Evolutionary conservation across 2,329 filamentous ascomycete genomes (phyloP), one percentile per base, ranked within the genome.

Genomic region (Penicillium sp.): DNA sequence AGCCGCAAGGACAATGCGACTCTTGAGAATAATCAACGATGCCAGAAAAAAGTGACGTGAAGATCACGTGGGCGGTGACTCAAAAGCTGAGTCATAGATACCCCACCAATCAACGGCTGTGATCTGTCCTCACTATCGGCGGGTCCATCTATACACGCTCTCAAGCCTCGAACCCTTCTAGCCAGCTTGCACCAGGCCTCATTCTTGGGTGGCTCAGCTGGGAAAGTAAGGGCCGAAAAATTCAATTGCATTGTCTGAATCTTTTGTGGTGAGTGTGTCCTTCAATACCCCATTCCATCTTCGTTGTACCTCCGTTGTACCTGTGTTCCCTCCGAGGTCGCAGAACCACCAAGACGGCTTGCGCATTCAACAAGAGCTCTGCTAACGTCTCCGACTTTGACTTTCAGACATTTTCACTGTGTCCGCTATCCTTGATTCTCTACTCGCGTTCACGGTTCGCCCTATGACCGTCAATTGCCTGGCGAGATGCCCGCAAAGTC

Each of bases 401-500:
- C 40, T 35, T 36, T 27, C 18, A 58, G 57, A 50, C 46, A 40
- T 18, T 39, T 43, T n/a, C 46, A 33, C 33, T 44, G 28, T 47
- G 42, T 25, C 36, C 27, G 38, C 55, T 45, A 18, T 46, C 46
- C 18, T 41, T 18, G 10, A 44, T 43, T 36, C 5, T 50, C 50
- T 46, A 27, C 33, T 36, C 9, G 22, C 14, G 13, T 41, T 42
- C 42, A 38, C 46, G 49, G 48, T 46, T 51, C 48, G 49, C 53
- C 51, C 52, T 62, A 70, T 69, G 66, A 57, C 65, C 59, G 55
- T 58, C 64, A 55, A 60, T 60, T 59, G 47, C 56, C 60, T 55
- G 51, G 58, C 58, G 63, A 60, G 38, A 97, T 97, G 94, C 80
- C 92, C 61, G 77, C 87, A 68, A 96, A 95, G 79, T 95, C 90